Evolutionary conservation across 2,329 filamentous ascomycete species (phyloP), one percentile per base, ranked within the genome.

Genomic region (Trichoderma lentiforme): DNA sequence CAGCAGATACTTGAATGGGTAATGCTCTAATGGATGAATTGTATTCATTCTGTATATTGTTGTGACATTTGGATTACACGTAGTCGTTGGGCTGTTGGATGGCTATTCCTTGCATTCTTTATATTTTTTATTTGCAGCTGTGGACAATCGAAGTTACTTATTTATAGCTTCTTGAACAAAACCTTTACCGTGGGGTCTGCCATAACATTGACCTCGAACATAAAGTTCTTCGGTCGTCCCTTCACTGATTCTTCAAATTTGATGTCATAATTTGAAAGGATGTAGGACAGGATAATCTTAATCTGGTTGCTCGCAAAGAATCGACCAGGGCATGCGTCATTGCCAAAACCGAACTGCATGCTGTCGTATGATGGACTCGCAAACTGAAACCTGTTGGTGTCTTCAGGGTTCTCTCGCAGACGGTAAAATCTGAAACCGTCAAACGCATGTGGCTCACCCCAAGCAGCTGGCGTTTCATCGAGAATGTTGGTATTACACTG

Each of bases 301-400:
- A 86, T 77, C 77, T 86, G 84, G 69, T 85, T 82, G 1, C 83
- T 81, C 0, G 86, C 86, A 73, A 88, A 87, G 77, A 88, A 88
- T 0, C 86, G 80, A 0, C 86, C 86, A 0, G 85, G 83, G 65
- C 86, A 85, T 0, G 83, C 84, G 76, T 88, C 86, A 62, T 83
- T 80, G 3, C 87, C 87, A 73, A 88, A 84, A 0, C 87, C 86
- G 74, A 89, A 89, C 0, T 83, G 79, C 24, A 88, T 76, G 74
- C 86, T 83, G 7, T 80, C 76, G 14, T 83, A 79, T 21, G 82
- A 83, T 1, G 86, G 87, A 9, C 84, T 85, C 12, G 86, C 84
- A 78, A 88, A 82, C 72, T 83, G 84, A n/a, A 73, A 71, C 4
- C 75, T 71, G 21, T 75, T 74, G 8, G 77, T 77, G 56, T 81